Percentiles rank a stretch among this genome's conserved stretches.
Conservation (phyloP, 225 moss, liverwort and hornwort genomes). For the Physcomitrium patens region DNA sequence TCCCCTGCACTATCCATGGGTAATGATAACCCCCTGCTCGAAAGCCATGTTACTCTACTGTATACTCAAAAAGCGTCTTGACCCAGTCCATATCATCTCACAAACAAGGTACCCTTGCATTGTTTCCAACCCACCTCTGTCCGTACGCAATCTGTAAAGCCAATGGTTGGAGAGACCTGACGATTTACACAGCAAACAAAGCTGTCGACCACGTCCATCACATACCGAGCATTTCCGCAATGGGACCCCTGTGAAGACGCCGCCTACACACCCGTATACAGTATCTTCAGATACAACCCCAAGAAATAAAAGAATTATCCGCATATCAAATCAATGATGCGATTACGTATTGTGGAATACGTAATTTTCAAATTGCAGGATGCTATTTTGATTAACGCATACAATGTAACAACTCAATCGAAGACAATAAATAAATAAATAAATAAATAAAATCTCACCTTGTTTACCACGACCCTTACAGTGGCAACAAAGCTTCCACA, state of each 20-base stretch:
- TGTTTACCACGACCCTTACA: slow-evolving; percentile 96
- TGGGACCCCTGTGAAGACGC: slow-evolving; percentile 77
- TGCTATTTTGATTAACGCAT: too few species aligned
- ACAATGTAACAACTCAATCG: too few species aligned
- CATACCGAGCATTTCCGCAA: slow-evolving; percentile 66
- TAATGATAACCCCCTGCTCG: background rate
- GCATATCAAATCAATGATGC: slow-evolving; percentile 21
- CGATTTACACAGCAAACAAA: slow-evolving; percentile 72
- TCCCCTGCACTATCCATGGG: background rate
- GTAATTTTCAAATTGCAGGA: too few species aligned
- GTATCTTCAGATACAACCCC: background rate
- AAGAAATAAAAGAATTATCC: background rate
- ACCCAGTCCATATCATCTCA: background rate
- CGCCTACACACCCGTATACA: slow-evolving; percentile 55
- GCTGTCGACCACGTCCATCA: slow-evolving; percentile 75
- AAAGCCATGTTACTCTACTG: background rate
- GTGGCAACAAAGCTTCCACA: slow-evolving; percentile 74
- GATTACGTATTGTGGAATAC: too few species aligned
- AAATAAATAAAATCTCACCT: slow-evolving; percentile 44
- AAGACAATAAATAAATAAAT: too few species aligned
- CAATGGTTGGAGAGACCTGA: slow-evolving; percentile 80
- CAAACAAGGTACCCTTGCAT: background rate
- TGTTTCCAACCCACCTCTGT: slow-evolving; percentile 49
- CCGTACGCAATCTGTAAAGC: slow-evolving; percentile 53
- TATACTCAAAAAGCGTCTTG: background rate